Base-by-base conservation (phyloP, 2,329 filamentous ascomycete genomes). In the Fusarium haematococcum region DNA sequence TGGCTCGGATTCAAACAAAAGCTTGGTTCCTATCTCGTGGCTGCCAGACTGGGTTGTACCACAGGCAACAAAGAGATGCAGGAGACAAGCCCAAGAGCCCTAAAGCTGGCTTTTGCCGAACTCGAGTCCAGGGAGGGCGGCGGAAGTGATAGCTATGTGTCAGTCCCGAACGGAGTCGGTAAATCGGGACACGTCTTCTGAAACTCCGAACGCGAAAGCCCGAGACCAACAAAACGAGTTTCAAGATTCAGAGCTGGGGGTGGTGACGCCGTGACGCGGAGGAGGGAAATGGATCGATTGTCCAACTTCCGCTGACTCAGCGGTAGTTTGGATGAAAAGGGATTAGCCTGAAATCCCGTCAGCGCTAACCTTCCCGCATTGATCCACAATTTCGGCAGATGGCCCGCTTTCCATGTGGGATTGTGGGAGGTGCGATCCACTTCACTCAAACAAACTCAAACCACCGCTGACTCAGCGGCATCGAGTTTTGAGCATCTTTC, bases 291-390 rank as follows among this genome's bases (percentile, higher is more conserved):
- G 10, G 30, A 23, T 11, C 23, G 48, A 37, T 7, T 6, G 11
- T 14, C 32, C 35, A 59, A 57, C 11, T n/a, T 14, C 72, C 73
- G 73, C 72, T 74, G 43, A 74, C 32, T 75, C 68, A 74, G 72
- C 72, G 63, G 41, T 8, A 4, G 6, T 8, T 25, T 0, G 11
- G 5, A 10, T 18, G 2, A 25, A 23, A n/a, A 11, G 11, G 7
- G 62, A 13, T 3, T 43, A 57, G 62, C 25, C 5, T n/a, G 6
- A 16, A 41, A 30, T 16, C 11, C 30, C 20, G 45, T 63, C 62
- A 59, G 41, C 63, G 54, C 63, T 65, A 60, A 48, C 32, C 11
- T 37, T 32, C 48, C n/a, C 48, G 50, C 33, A 56, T 56, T 27
- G n/a, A 63, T 33, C 43, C 61, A 60, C 37, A 20, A 39, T 20